Percentiles rank a stretch among this genome's conserved stretches.
Evolutionary conservation across 2,329 filamentous ascomycete genomes (phyloP).

Genomic region (Proliferodiscus dingleyae): DNA sequence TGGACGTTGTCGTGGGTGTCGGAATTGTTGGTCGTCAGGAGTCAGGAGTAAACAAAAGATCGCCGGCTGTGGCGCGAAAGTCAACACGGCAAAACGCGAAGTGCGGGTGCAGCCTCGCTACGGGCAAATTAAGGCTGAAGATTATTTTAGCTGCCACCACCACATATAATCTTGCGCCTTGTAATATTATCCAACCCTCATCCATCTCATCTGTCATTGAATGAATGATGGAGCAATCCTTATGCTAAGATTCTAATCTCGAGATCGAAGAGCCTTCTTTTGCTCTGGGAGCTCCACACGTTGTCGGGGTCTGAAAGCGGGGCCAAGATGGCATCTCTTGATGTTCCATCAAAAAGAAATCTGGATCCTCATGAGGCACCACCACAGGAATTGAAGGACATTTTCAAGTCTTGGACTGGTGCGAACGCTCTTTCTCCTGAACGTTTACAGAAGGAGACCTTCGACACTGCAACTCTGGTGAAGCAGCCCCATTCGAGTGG

Average conservation of each 20-base stretch:
- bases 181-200: too few relatives aligned
- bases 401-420: conserved; percentile 57
- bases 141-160: not conserved
- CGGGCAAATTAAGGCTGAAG: conserved; percentile 13
- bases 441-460: conserved; percentile 34
- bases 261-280: too few relatives aligned
- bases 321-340: conserved; percentile 6
- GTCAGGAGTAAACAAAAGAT: conserved; percentile 20
- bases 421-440: conserved; percentile 34
- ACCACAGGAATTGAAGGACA: conserved; percentile 60
- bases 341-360: not conserved
- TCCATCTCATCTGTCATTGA: too few relatives aligned
- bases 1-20: conserved; percentile 11
- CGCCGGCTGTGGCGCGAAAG: conserved; percentile 9
- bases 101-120: conserved; percentile 2
- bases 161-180: too few relatives aligned
- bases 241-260: too few relatives aligned
- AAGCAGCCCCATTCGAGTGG: too few relatives aligned
- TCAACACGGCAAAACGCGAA: conserved; percentile 15
- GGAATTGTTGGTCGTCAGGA: conserved; percentile 15
- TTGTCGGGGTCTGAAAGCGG: too few relatives aligned
- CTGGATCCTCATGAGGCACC: conserved; percentile 77
- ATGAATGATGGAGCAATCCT: too few relatives aligned
- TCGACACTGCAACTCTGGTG: not conserved
- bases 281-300: conserved; percentile 4